These are phyloP conservation scores for Nothomitra cinnamomea DNA, from an alignment of 2,329 filamentous ascomycete species.

Conservation along the genomic window DNA sequence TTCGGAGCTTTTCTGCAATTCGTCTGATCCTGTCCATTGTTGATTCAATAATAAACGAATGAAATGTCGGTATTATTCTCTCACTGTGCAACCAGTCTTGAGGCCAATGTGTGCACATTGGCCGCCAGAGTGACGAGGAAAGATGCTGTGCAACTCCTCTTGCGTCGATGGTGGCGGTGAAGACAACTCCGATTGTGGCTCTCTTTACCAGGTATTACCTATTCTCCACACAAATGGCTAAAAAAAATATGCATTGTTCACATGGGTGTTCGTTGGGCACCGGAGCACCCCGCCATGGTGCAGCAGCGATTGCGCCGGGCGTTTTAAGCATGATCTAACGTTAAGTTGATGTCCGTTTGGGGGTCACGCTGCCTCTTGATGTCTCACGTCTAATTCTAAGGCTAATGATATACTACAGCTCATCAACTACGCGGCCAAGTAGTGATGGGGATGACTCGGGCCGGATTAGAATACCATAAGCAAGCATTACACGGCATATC, in stretches of 20 bases:
- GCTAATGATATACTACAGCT: too few relatives aligned
- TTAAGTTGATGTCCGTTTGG: too few relatives aligned
- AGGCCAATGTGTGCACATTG: background rate
- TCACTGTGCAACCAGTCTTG: background rate
- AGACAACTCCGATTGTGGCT: background rate
- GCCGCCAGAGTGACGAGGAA: background rate
- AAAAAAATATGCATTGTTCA: background rate
- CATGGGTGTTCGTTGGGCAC: background rate
- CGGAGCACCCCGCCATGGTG: background rate
- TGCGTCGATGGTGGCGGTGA: background rate
- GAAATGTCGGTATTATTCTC: background rate
- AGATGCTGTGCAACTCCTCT: background rate
- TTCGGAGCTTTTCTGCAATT: background rate
- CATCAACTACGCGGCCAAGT: too few relatives aligned
- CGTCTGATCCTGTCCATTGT: background rate
- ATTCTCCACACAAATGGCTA: background rate
- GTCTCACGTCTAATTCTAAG: too few relatives aligned
- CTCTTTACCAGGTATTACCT: background rate
- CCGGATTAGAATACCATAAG: too few relatives aligned
- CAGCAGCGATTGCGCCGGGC: background rate
- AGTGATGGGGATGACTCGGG: too few relatives aligned
- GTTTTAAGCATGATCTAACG: too few relatives aligned
- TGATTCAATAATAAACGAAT: conserved; percentile 3
- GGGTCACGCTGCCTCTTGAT: too few relatives aligned
- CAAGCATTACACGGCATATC: too few relatives aligned